phyloP scores from a whole-genome alignment of 768 basidiomycete species.

The Mycena vulgaris region DNA sequence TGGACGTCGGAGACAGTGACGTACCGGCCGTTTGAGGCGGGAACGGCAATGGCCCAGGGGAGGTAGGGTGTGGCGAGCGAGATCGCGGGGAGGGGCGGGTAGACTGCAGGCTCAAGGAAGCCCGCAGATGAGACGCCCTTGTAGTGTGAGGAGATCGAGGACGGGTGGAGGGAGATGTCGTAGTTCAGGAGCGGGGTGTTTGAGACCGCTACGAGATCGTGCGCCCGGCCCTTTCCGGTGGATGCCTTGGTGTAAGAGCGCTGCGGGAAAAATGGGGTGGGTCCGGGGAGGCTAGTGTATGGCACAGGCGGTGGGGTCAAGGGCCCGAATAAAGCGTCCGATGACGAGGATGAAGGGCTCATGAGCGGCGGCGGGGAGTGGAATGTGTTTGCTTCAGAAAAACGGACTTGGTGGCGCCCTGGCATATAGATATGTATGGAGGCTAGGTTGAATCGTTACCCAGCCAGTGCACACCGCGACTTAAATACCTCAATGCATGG shows the following conservation, averaged over 20 bases:
- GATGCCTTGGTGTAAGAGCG: neutral
- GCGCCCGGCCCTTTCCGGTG: neutral
- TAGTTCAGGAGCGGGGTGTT: conserved; percentile 9
- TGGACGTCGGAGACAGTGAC: conserved; percentile 25
- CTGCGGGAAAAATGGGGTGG: conserved; percentile 2
- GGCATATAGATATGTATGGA: conserved; percentile 4
- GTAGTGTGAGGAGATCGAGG: neutral
- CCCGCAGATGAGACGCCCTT: conserved; percentile 7
- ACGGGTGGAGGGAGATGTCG: conserved; percentile 15
- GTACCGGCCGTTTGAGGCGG: conserved; percentile 5
- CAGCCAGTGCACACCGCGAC: no score
- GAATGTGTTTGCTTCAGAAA: conserved; percentile 15
- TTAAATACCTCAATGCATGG: conserved; percentile 1
- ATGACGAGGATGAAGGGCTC: conserved; percentile 10
- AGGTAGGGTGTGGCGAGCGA: conserved; percentile 22
- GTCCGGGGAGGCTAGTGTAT: conserved; percentile 5
- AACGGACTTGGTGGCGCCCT: conserved; percentile 10
- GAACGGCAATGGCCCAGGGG: conserved; percentile 17
- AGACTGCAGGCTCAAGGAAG: conserved; percentile 11
- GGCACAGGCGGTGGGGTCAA: neutral
- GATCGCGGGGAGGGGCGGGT: conserved; percentile 6
- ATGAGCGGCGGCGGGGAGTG: conserved; percentile 21
- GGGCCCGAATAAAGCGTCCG: neutral
- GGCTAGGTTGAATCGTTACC: neutral
- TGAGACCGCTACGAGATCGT: conserved; percentile 6